Conservation (phyloP, 1,139 yeast species). For the Yamadazyma dendronema region DNA sequence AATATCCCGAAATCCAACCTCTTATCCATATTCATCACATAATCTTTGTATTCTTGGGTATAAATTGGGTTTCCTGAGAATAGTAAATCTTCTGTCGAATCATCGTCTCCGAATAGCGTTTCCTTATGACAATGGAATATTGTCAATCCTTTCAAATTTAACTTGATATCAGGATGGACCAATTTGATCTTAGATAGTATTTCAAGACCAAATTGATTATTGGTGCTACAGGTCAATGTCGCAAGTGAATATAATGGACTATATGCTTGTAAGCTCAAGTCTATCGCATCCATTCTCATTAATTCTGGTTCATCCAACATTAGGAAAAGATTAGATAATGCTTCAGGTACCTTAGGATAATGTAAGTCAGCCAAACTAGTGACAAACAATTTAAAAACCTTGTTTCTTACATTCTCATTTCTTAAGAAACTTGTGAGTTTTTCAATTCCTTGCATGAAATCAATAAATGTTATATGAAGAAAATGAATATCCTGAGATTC, state of each 20-base stretch:
- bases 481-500: slow-evolving; percentile 27
- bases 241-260: slow-evolving; percentile 24
- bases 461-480: slow-evolving; percentile 35
- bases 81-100: neutral
- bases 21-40: slow-evolving; percentile 20
- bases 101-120: neutral
- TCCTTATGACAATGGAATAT: slow-evolving; percentile 36
- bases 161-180: slow-evolving; percentile 20
- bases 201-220: slow-evolving; percentile 31
- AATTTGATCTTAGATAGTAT: slow-evolving; percentile 25
- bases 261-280: slow-evolving; percentile 22
- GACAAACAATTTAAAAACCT: slow-evolving; percentile 33
- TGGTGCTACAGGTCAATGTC: slow-evolving; percentile 35
- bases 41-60: slow-evolving; percentile 8
- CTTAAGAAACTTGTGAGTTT: slow-evolving; percentile 26
- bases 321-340: slow-evolving; percentile 32
- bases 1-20: slow-evolving; percentile 22
- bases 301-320: slow-evolving; percentile 33
- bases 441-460: slow-evolving; percentile 26
- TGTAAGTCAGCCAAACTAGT: slow-evolving; percentile 24
- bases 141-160: slow-evolving; percentile 31
- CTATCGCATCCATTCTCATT: slow-evolving; percentile 18
- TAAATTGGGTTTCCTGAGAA: neutral
- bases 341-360: slow-evolving; percentile 27
- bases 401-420: slow-evolving; percentile 26